Percentiles rank a stretch among this genome's conserved stretches.
Evolutionary conservation across 805 yeast species (phyloP).

Genomic region (Yarrowia bubula): DNA sequence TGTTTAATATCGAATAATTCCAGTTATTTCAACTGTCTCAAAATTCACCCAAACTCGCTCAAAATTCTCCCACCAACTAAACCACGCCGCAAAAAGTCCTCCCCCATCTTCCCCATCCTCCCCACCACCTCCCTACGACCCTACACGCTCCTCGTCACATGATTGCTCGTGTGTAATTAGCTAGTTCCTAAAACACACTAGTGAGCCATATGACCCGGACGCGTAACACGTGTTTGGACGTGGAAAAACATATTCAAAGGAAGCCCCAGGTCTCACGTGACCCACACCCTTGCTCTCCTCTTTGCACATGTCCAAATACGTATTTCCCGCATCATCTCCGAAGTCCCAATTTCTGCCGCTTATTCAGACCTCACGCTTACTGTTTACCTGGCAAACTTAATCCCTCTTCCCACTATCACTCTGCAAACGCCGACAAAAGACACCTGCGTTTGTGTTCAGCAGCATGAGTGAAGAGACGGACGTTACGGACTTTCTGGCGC

Average conservation of each 20-base stretch:
- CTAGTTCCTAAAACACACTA: not conserved
- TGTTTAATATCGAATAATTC: too few relatives aligned
- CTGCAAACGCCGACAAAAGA: too few relatives aligned
- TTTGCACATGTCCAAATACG: too few relatives aligned
- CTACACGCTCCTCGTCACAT: too few relatives aligned
- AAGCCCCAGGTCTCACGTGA: not conserved
- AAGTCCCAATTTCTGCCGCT: not conserved
- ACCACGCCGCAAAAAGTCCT: too few relatives aligned
- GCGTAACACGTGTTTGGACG: slow-evolving; percentile 1
- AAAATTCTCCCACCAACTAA: too few relatives aligned
- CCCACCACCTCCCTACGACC: too few relatives aligned
- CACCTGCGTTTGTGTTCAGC: not conserved
- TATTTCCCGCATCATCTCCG: not conserved
- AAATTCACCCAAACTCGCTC: too few relatives aligned
- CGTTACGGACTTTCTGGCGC: slow-evolving; percentile 36
- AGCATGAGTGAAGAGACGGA: slow-evolving; percentile 30
- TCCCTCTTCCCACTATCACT: slow-evolving; percentile 2
- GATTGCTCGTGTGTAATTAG: not conserved
- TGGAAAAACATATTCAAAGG: not conserved
- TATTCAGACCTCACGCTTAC: not conserved
- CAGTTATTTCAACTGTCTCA: too few relatives aligned
- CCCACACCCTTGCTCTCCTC: not conserved
- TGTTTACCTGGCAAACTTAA: slow-evolving; percentile 21
- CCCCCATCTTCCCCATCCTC: too few relatives aligned
- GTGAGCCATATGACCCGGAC: not conserved